Base-by-base conservation (phyloP, 2,329 filamentous ascomycete species). In the Hypoxylon sp. region DNA sequence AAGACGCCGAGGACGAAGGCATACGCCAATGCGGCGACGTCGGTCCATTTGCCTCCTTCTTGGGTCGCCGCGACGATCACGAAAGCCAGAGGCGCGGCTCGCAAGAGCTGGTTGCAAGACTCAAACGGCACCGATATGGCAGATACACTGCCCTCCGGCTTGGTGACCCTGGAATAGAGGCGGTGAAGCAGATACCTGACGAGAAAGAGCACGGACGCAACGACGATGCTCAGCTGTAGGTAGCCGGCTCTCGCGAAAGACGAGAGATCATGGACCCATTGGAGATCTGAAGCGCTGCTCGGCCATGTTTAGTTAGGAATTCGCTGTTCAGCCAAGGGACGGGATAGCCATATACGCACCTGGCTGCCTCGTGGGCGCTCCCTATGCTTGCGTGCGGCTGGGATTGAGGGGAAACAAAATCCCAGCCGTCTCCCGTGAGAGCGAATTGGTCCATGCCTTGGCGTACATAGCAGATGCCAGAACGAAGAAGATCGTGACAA, bases 1-100 rank as follows among this genome's bases (percentile, higher is more conserved):
- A 75, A 45, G 18, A 82, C 67, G 20, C 80, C 80, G 3, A 82
- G 66, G 31, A 75, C 18, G 42, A 81, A 77, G 33, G 74, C 72
- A 62, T 81, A 81, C 43, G 68, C 70, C 18, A 77, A 61, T 5
- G 72, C 67, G 24, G 70, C 54, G 9, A 75, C 69, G 62, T 78
- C 75, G 35, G 76, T 68, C 67, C 74, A 71, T 53, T 75, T 75
- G 17, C 70, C 66, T 35, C 67, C 70, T 31, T 72, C 68, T 43
- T 70, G 60, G 18, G 69, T 63, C 27, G 72, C 75, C 26, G 77
- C 75, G 33, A 75, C 54, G 24, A 74, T 65, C 43, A 77, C 68
- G 47, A 80, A 77, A 13, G 71, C 74, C 40, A 81, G 58, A 4
- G 78, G 69, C 4, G 74, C 65, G 15, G 74, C 72, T 18, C 80